Base-by-base conservation (phyloP, 441 rosid species). In the Melastoma candidum region DNA sequence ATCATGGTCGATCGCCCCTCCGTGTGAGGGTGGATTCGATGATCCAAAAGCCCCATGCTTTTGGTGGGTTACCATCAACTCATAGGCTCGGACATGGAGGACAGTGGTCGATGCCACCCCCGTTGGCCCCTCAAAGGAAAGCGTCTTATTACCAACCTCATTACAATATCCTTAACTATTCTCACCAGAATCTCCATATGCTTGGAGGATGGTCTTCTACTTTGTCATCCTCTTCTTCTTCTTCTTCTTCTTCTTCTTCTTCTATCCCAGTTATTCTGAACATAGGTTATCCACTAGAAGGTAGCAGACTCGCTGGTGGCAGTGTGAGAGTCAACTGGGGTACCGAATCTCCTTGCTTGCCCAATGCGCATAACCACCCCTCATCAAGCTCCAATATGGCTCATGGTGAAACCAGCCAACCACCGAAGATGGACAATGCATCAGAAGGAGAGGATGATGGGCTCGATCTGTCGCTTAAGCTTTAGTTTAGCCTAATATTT, bases 401-500 rank as follows among this genome's bases (percentile, higher is more conserved):
- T 36, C 41, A 9, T 9, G 41, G 41, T 36, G 41, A 9, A 36
- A 36, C 41, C 41, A 36, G 41, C 56, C 46, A 10, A 14, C 56
- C 11, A 26, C 26, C 12, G 12, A 36, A 52, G 27, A 10, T n/a
- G 46, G 56, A 52, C 24, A 45, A 14, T n/a, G 26, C 17, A 45
- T 26, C 26, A 1, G 17, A 36, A 45, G 14, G 25, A 7, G 46
- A 10, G n/a, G 25, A 10, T 39, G 56, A 45, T 17, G 46, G 36
- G 11, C 26, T 22, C 4, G 56, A 52, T 10, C 24, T 52, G 22
- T 13, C 56, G 17, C 56, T 52, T 45, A 52, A 39, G 56, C 46
- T 52, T 5, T 52, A 36, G 36, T 24, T 52, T 52, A 11, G 14
- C 14, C 24, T 17, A 17, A 17, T 17, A 52, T 36, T 29, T 36